Evolutionary conservation across 805 yeast species (phyloP).

Genomic region (Sugiyamaella boreocaroliniensis): DNA sequence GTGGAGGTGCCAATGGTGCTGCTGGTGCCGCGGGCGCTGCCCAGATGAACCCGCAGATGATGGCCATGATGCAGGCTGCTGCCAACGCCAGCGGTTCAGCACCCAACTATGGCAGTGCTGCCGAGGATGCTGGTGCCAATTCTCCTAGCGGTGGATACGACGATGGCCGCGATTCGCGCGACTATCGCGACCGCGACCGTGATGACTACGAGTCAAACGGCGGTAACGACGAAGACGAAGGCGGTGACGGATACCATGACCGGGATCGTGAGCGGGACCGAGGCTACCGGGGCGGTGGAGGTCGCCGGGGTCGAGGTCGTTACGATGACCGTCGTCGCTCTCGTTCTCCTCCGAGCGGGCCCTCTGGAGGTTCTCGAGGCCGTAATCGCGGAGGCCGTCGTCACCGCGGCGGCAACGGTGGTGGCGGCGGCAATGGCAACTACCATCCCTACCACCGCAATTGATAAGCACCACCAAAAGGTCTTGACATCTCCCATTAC

Average conservation of each 20-base stretch:
- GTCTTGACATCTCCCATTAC: neutral
- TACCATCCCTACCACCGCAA: conserved; percentile 8
- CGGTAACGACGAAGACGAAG: conserved; percentile 6
- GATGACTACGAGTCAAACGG: conserved; percentile 2
- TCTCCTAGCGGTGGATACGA: conserved; percentile 4
- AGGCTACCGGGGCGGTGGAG: neutral
- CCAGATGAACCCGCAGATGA: conserved; percentile 4
- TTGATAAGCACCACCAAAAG: neutral
- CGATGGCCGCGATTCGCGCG: conserved; percentile 1
- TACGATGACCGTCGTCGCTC: conserved; percentile 9
- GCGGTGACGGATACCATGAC: conserved; percentile 10
- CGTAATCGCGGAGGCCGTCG: conserved; percentile 5
- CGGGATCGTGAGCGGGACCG: conserved; percentile 8
- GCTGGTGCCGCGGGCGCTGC: conserved; percentile 5
- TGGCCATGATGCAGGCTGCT: conserved; percentile 18
- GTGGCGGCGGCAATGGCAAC: neutral
- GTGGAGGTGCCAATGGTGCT: conserved; percentile 9
- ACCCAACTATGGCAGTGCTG: conserved; percentile 4
- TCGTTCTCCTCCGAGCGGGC: conserved; percentile 15
- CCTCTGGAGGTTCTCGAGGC: conserved; percentile 9
- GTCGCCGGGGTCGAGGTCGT: conserved; percentile 5
- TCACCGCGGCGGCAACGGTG: conserved; percentile 5
- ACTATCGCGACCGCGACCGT: conserved; percentile 1
- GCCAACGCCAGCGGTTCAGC: conserved; percentile 1
- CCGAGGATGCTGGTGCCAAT: conserved; percentile 4